phyloP scores from a whole-genome alignment of 1,284 basidiomycete genomes.

The Trichosporon ovoides region DNA sequence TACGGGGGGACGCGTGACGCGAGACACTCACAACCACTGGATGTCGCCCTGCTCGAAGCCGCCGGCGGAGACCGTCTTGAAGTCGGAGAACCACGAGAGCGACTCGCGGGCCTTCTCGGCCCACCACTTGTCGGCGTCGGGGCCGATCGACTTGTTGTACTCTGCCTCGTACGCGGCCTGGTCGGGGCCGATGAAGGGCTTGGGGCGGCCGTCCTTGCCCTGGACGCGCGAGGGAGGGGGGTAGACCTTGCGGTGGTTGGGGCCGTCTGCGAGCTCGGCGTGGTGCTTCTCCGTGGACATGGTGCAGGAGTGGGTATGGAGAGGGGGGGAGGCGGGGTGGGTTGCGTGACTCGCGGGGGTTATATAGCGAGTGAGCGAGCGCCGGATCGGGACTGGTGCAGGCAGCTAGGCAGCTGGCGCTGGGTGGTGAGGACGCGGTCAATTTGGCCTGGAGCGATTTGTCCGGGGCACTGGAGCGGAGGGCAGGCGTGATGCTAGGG shows the following conservation, averaged over 20 bases:
- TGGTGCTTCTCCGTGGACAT: constrained; percentile 20
- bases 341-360: neutral
- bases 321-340: neutral
- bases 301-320: neutral
- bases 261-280: constrained; percentile 36
- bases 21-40: constrained; percentile 67
- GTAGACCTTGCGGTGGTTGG: constrained; percentile 34
- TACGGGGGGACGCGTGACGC: neutral
- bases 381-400: too few species aligned
- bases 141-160: constrained; percentile 67
- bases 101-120: constrained; percentile 73
- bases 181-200: constrained; percentile 68
- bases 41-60: constrained; percentile 83
- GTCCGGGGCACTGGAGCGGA: neutral
- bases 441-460: constrained; percentile 4
- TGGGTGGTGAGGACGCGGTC: neutral
- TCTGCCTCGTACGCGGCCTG: constrained; percentile 63
- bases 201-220: constrained; percentile 37
- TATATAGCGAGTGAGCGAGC: neutral
- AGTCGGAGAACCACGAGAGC: constrained; percentile 85
- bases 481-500: neutral
- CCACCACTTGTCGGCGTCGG: constrained; percentile 80
- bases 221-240: constrained; percentile 40
- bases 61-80: constrained; percentile 81
- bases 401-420: too few species aligned